phyloP scores from a whole-genome alignment of 2,329 filamentous ascomycete species.

The Cercospora sojina region DNA sequence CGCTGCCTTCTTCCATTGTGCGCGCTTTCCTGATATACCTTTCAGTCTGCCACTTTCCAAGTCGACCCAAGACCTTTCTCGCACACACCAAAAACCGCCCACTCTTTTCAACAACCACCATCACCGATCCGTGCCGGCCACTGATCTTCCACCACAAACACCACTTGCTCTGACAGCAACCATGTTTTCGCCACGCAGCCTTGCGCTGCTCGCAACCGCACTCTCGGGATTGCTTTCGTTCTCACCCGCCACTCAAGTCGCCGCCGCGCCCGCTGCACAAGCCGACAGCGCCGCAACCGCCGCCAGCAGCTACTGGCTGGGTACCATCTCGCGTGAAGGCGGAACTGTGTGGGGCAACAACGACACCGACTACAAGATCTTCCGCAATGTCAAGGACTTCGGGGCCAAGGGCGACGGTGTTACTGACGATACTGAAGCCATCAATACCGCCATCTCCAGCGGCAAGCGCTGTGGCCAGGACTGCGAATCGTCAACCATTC shows the following conservation, averaged over 20 bases:
- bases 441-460: slow-evolving; percentile 77
- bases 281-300: slow-evolving; percentile 12
- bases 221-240: slow-evolving; percentile 32
- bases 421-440: slow-evolving; percentile 83
- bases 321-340: slow-evolving; percentile 53
- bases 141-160: slow-evolving; percentile 17
- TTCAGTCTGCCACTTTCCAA: slow-evolving; percentile 1
- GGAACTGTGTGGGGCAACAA: slow-evolving; percentile 63
- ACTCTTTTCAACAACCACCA: slow-evolving; percentile 5
- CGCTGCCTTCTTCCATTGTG: slow-evolving; percentile 6
- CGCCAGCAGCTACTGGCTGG: slow-evolving; percentile 27
- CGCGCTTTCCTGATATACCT: slow-evolving; percentile 8
- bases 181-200: slow-evolving; percentile 32
- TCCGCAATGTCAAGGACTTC: slow-evolving; percentile 49
- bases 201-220: slow-evolving; percentile 32
- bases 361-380: slow-evolving; percentile 63
- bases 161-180: slow-evolving; percentile 9
- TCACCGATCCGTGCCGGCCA: slow-evolving; percentile 26
- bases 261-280: slow-evolving; percentile 22
- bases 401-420: slow-evolving; percentile 57
- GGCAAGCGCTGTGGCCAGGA: slow-evolving; percentile 86
- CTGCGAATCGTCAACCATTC: slow-evolving; percentile 81
- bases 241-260: slow-evolving; percentile 16
- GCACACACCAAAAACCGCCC: background rate
- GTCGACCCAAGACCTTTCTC: background rate